Conservation (phyloP, 805 yeast species). For the Saturnispora gosingensis region DNA sequence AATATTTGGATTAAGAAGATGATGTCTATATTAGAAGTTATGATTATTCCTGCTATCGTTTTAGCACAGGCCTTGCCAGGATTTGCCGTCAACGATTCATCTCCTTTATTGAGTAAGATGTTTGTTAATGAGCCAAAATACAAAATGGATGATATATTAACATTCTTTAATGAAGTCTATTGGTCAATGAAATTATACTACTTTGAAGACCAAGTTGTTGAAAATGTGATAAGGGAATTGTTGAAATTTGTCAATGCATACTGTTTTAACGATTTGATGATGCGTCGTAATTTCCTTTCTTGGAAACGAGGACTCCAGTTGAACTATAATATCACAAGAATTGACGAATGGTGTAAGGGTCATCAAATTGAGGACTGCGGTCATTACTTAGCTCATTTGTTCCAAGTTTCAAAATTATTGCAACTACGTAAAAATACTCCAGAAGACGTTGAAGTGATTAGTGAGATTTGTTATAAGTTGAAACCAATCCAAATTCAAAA, state of each 20-base stretch:
- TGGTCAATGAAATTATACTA: conserved; percentile 91
- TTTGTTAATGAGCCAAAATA: conserved; percentile 63
- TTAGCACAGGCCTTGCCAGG: conserved; percentile 94
- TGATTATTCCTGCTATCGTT: conserved; percentile 91
- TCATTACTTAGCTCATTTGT: conserved; percentile 70
- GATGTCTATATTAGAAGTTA: conserved; percentile 82
- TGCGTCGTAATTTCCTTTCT: conserved; percentile 88
- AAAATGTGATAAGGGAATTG: conserved; percentile 75
- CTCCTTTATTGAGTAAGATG: conserved; percentile 74
- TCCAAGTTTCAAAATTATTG: conserved; percentile 86
- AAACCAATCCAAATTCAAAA: conserved; percentile 95
- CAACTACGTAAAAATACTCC: conserved; percentile 85
- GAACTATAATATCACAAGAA: conserved; percentile 90
- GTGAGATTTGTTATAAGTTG: conserved; percentile 89
- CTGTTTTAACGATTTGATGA: conserved; percentile 89
- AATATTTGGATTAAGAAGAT: conserved; percentile 96
- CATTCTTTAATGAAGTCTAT: conserved; percentile 80
- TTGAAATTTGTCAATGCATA: conserved; percentile 81
- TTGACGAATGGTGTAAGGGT: conserved; percentile 97
- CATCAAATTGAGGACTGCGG: conserved; percentile 87
- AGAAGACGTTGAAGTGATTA: conserved; percentile 84
- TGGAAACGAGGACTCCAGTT: conserved; percentile 98
- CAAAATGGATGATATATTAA: conserved; percentile 90
- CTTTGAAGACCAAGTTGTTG: conserved; percentile 75
- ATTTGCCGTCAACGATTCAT: conserved; percentile 76